Percentiles rank a stretch among this genome's conserved stretches.
Evolutionary conservation across 805 yeast genomes (phyloP).

Genomic region (Candida loeiensis): DNA sequence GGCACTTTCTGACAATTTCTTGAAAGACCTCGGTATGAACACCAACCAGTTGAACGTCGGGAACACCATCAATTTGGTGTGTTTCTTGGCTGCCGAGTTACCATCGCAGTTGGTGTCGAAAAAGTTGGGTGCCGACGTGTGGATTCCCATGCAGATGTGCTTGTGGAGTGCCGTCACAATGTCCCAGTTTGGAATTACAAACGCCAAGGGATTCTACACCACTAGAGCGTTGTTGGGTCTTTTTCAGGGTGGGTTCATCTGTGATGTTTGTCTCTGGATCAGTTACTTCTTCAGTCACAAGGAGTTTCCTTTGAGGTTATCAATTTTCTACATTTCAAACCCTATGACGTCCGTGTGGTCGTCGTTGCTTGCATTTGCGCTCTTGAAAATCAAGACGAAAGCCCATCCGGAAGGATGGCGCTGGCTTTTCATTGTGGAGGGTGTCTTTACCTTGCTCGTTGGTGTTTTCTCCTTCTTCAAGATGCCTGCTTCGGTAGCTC

Average conservation of each 20-base stretch:
- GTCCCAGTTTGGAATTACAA: conserved; percentile 17
- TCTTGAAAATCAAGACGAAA: conserved; percentile 40
- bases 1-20: conserved; percentile 22
- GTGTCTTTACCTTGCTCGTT: conserved; percentile 18
- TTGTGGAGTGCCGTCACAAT: conserved; percentile 24
- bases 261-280: conserved; percentile 60
- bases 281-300: conserved; percentile 60
- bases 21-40: conserved; percentile 19
- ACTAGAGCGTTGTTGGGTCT: conserved; percentile 23
- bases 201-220: conserved; percentile 17
- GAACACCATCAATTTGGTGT: conserved; percentile 19
- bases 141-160: conserved; percentile 23
- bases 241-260: conserved; percentile 40
- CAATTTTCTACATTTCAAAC: conserved; percentile 57
- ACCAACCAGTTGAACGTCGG: conserved; percentile 25
- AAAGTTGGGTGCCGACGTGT: conserved; percentile 23
- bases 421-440: conserved; percentile 25
- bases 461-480: conserved; percentile 21
- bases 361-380: conserved; percentile 49
- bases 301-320: conserved; percentile 56
- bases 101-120: conserved; percentile 27
- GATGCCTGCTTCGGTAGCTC: conserved; percentile 55
- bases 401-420: conserved; percentile 20
- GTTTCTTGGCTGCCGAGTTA: conserved; percentile 23
- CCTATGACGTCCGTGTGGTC: conserved; percentile 46